Evolutionary conservation across 1,139 yeast genomes (phyloP).

Genomic region (Nadsonia starkeyi-henricii): DNA sequence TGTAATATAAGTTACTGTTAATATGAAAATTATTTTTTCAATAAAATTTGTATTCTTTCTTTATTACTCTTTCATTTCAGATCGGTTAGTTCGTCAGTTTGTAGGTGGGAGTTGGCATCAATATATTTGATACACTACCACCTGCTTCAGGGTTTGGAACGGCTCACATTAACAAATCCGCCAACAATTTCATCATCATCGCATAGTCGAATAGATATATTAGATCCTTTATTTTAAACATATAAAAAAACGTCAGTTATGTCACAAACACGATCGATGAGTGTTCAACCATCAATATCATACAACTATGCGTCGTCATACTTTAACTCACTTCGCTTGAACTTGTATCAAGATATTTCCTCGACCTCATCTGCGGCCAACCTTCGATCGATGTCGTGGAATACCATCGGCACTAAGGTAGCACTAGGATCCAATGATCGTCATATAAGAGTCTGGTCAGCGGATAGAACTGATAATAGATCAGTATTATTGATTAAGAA

Average conservation of each 20-base stretch:
- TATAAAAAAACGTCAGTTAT: background rate
- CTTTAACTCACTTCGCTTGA: slow-evolving; percentile 1
- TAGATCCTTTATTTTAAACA: no score
- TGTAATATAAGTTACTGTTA: no score
- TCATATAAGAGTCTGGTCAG: slow-evolving; percentile 17
- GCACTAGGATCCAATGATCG: slow-evolving; percentile 17
- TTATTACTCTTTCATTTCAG: no score
- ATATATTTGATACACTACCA: no score
- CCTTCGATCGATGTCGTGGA: slow-evolving; percentile 16
- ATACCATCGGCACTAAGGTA: slow-evolving; percentile 17
- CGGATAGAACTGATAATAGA: slow-evolving; percentile 16
- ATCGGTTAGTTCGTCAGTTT: no score
- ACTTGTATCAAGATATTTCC: slow-evolving; percentile 8
- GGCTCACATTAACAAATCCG: no score
- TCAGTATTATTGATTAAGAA: slow-evolving; percentile 13
- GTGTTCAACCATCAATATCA: background rate
- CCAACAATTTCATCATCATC: no score
- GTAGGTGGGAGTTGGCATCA: no score
- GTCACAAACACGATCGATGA: background rate
- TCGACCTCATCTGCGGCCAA: slow-evolving; percentile 1
- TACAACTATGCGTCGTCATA: background rate
- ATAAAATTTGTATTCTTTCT: no score
- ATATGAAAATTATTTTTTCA: no score
- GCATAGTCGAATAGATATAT: no score
- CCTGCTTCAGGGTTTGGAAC: no score